Conservation (phyloP, 2,329 filamentous ascomycete species). For the Bretziella fagacearum region DNA sequence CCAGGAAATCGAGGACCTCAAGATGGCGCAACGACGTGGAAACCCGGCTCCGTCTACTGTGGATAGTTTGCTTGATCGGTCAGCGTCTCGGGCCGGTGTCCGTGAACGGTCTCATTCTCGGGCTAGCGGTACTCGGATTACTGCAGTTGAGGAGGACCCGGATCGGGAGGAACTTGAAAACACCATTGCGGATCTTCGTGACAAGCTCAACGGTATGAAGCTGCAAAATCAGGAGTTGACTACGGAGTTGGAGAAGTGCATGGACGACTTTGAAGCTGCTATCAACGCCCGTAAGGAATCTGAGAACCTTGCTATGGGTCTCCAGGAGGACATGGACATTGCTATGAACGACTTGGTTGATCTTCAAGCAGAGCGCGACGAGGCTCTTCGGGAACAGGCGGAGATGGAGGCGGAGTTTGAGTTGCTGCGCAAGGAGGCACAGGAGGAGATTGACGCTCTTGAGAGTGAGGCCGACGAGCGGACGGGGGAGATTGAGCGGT, state of each 20-base stretch:
- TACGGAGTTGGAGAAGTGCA: slow-evolving; percentile 60
- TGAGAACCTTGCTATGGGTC: slow-evolving; percentile 39
- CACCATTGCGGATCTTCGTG: slow-evolving; percentile 65
- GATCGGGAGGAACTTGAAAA: slow-evolving; percentile 78
- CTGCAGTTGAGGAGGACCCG: slow-evolving; percentile 45
- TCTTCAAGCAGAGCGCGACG: slow-evolving; percentile 70
- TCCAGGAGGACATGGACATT: slow-evolving; percentile 68
- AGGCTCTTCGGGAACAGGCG: slow-evolving; percentile 51
- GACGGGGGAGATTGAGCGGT: slow-evolving; percentile 49
- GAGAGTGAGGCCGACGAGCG: slow-evolving; percentile 59
- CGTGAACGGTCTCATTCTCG: slow-evolving; percentile 59
- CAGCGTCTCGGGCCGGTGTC: slow-evolving; percentile 60
- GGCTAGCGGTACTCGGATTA: slow-evolving; percentile 52
- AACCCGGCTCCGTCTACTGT: slow-evolving; percentile 43
- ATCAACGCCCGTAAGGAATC: slow-evolving; percentile 45
- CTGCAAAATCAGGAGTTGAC: slow-evolving; percentile 81
- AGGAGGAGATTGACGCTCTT: slow-evolving; percentile 48
- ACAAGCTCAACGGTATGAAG: slow-evolving; percentile 72
- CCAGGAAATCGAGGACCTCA: slow-evolving; percentile 93
- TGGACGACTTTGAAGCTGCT: slow-evolving; percentile 62
- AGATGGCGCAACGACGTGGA: slow-evolving; percentile 65
- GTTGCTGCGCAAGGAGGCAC: slow-evolving; percentile 42
- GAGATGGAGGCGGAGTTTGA: slow-evolving; percentile 45
- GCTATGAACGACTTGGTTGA: slow-evolving; percentile 64
- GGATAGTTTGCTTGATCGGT: slow-evolving; percentile 88